These are phyloP conservation scores for Ceratocystiopsis sp. DNA, from an alignment of 2,329 filamentous ascomycete genomes.

Conservation along the genomic window DNA sequence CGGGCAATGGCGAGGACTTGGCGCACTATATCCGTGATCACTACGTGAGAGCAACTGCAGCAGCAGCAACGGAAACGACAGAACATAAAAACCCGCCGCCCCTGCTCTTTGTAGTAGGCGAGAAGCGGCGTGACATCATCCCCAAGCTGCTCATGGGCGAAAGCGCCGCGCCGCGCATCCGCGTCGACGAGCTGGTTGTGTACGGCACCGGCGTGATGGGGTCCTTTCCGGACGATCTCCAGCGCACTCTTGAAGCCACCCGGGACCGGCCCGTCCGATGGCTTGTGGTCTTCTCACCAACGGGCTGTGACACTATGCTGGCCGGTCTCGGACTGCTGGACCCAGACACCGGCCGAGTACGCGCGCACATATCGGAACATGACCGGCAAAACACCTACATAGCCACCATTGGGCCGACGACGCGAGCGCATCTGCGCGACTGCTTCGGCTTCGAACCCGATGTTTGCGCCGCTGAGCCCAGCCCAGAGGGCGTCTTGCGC, in stretches of 20 bases:
- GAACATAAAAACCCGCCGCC: slow-evolving; percentile 22
- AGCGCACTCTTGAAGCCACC: slow-evolving; percentile 28
- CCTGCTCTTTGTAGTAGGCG: slow-evolving; percentile 76
- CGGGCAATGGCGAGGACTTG: slow-evolving; percentile 70
- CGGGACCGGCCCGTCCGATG: slow-evolving; percentile 32
- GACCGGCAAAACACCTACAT: slow-evolving; percentile 26
- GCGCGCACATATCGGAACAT: not conserved
- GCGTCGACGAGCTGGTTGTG: slow-evolving; percentile 63
- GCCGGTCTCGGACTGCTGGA: slow-evolving; percentile 34
- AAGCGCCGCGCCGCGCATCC: slow-evolving; percentile 29
- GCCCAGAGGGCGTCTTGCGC: slow-evolving; percentile 57
- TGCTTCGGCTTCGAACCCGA: slow-evolving; percentile 53
- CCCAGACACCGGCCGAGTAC: slow-evolving; percentile 19
- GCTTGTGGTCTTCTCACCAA: slow-evolving; percentile 60
- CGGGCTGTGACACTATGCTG: slow-evolving; percentile 45
- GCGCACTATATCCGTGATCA: slow-evolving; percentile 64
- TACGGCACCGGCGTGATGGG: slow-evolving; percentile 77
- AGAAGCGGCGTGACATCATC: slow-evolving; percentile 79
- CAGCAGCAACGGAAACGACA: no score
- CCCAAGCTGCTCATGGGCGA: slow-evolving; percentile 56
- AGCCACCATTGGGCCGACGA: slow-evolving; percentile 88
- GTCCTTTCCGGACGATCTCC: slow-evolving; percentile 56
- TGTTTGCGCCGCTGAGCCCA: slow-evolving; percentile 69
- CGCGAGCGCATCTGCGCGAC: slow-evolving; percentile 51
- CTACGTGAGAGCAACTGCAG: slow-evolving; percentile 29